Conservation (phyloP, 1,284 basidiomycete genomes). For the Rhizopogon parksii region DNA sequence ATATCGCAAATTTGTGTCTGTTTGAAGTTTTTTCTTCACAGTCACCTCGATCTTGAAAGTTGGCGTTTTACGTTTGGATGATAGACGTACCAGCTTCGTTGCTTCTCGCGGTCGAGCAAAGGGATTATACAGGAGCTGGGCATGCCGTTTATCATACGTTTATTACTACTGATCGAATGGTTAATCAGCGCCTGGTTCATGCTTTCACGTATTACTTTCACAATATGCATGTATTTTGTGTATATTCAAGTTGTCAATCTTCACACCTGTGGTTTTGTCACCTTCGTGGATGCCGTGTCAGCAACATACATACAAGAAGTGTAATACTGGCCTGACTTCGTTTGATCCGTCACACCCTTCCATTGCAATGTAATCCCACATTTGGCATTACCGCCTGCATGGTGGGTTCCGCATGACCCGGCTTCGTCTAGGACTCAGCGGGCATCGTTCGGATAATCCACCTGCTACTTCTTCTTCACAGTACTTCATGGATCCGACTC, state of each 20-base stretch:
- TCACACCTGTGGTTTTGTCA: not conserved
- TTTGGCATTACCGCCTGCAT: not conserved
- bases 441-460: not conserved
- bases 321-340: too few species aligned
- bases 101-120: slow-evolving; percentile 28
- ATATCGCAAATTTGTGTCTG: slow-evolving; percentile 18
- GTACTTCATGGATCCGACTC: not conserved
- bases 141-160: slow-evolving; percentile 53
- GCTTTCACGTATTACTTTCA: slow-evolving; percentile 6
- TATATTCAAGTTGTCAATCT: not conserved
- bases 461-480: not conserved
- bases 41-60: slow-evolving; percentile 49
- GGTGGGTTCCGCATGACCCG: not conserved
- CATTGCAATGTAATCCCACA: too few species aligned
- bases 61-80: slow-evolving; percentile 22
- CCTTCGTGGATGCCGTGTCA: not conserved
- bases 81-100: slow-evolving; percentile 19
- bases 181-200: slow-evolving; percentile 67
- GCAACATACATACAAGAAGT: not conserved
- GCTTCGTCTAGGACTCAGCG: not conserved
- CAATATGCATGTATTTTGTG: not conserved
- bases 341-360: too few species aligned
- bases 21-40: slow-evolving; percentile 37
- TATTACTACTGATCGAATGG: slow-evolving; percentile 43
- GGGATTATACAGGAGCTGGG: slow-evolving; percentile 55